phyloP scores from a whole-genome alignment of 2,329 filamentous ascomycete genomes.

The Clathrospora elynae region DNA sequence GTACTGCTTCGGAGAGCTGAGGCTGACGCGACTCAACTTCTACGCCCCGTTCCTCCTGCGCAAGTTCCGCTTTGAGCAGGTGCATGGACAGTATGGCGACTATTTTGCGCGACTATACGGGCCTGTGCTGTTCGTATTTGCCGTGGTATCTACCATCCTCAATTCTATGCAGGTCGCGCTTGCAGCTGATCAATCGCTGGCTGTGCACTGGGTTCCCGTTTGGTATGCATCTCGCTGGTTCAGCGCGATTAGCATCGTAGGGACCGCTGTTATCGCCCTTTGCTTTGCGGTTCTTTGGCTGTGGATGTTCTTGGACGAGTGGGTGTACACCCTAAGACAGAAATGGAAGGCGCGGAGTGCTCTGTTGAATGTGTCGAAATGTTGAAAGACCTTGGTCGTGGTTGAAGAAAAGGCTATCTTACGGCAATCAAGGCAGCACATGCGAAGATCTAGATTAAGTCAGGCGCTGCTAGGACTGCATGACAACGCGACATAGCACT shows the following conservation, averaged over 20 bases:
- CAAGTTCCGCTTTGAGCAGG: slow-evolving; percentile 31
- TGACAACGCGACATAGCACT: background rate
- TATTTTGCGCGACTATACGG: slow-evolving; percentile 23
- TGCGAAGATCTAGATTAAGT: no score
- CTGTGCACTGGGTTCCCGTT: slow-evolving; percentile 10
- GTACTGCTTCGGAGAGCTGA: slow-evolving; percentile 54
- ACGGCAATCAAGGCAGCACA: no score
- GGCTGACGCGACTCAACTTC: slow-evolving; percentile 53
- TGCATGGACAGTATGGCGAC: slow-evolving; percentile 43
- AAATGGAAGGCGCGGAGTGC: slow-evolving; percentile 12
- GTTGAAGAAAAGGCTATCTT: background rate
- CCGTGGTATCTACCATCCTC: slow-evolving; percentile 24
- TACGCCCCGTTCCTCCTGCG: slow-evolving; percentile 45
- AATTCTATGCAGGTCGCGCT: slow-evolving; percentile 31
- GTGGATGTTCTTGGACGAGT: slow-evolving; percentile 29
- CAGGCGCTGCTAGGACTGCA: background rate
- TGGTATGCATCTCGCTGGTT: slow-evolving; percentile 25
- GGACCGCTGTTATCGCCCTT: slow-evolving; percentile 16
- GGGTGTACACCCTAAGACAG: slow-evolving; percentile 21
- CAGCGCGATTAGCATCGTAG: slow-evolving; percentile 24
- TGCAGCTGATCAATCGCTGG: slow-evolving; percentile 17
- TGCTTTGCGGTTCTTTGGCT: slow-evolving; percentile 27
- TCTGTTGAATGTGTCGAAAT: slow-evolving; percentile 2
- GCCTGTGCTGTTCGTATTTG: slow-evolving; percentile 28
- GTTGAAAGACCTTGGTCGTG: background rate